These are phyloP conservation scores for Rhododendron mucronatum DNA, from an alignment of 148 eudicot species.

Conservation along the genomic window DNA sequence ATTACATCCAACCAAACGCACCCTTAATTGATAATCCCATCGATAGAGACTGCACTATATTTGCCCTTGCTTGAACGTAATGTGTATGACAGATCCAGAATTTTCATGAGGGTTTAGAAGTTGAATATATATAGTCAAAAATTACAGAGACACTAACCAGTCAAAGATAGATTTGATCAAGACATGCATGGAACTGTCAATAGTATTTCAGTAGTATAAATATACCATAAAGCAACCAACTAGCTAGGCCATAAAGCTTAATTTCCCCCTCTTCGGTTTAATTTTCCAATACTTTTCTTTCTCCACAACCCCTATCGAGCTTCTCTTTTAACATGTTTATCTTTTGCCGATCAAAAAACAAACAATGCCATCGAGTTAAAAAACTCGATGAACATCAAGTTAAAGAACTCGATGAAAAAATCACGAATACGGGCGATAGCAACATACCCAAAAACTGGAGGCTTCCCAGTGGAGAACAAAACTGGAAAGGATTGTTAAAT, in stretches of 20 bases:
- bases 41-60: neutral
- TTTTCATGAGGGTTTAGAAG: neutral
- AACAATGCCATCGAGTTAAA: too few species aligned
- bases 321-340: too few species aligned
- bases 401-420: too few species aligned
- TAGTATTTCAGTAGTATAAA: neutral
- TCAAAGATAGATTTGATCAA: neutral
- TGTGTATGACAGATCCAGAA: neutral
- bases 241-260: too few species aligned
- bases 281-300: too few species aligned
- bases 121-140: neutral
- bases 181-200: neutral
- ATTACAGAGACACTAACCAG: neutral
- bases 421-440: neutral
- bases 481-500: constrained; percentile 57
- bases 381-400: too few species aligned
- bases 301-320: too few species aligned
- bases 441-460: constrained; percentile 41
- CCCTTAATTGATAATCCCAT: neutral
- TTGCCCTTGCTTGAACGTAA: neutral
- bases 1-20: too few species aligned
- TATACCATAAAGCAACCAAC: neutral
- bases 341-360: too few species aligned
- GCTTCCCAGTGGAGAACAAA: constrained; percentile 42
- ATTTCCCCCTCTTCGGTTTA: too few species aligned